These are phyloP conservation scores for Gelatoporia subvermispora DNA, from an alignment of 768 basidiomycete genomes.

Conservation along the genomic window DNA sequence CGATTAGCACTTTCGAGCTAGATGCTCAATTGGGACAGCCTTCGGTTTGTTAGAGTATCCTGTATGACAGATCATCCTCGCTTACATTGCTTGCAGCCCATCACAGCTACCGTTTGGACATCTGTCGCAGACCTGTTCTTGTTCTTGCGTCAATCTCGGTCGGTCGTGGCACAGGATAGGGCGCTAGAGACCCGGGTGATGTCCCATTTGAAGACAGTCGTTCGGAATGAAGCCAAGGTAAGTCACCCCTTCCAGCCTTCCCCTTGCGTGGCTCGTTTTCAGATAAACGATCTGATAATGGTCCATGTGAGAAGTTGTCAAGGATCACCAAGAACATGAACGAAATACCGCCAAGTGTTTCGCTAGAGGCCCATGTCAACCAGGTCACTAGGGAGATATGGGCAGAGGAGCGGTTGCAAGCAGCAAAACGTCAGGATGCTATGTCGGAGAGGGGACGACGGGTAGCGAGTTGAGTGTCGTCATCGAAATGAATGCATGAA, in stretches of 20 bases:
- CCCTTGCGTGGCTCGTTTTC: slow-evolving; percentile 5
- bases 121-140: slow-evolving; percentile 63
- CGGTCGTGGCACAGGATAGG: slow-evolving; percentile 48
- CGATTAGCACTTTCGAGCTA: slow-evolving; percentile 44
- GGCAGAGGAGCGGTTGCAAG: slow-evolving; percentile 65
- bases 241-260: no score
- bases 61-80: neutral
- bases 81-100: slow-evolving; percentile 34
- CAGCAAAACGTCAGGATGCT: slow-evolving; percentile 23
- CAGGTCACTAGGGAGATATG: slow-evolving; percentile 60
- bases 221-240: slow-evolving; percentile 53
- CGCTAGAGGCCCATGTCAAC: slow-evolving; percentile 43
- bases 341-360: slow-evolving; percentile 44
- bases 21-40: slow-evolving; percentile 38
- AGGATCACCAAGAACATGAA: slow-evolving; percentile 48
- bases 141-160: slow-evolving; percentile 54
- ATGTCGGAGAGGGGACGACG: slow-evolving; percentile 14
- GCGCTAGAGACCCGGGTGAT: slow-evolving; percentile 46
- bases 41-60: slow-evolving; percentile 18
- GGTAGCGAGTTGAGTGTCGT: slow-evolving; percentile 14
- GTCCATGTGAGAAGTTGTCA: slow-evolving; percentile 35
- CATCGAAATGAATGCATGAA: neutral
- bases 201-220: slow-evolving; percentile 42
- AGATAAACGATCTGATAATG: slow-evolving; percentile 2
- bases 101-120: slow-evolving; percentile 49